Base-by-base conservation (phyloP, 352 stramenopile species). In the Phytophthora foliorum region DNA sequence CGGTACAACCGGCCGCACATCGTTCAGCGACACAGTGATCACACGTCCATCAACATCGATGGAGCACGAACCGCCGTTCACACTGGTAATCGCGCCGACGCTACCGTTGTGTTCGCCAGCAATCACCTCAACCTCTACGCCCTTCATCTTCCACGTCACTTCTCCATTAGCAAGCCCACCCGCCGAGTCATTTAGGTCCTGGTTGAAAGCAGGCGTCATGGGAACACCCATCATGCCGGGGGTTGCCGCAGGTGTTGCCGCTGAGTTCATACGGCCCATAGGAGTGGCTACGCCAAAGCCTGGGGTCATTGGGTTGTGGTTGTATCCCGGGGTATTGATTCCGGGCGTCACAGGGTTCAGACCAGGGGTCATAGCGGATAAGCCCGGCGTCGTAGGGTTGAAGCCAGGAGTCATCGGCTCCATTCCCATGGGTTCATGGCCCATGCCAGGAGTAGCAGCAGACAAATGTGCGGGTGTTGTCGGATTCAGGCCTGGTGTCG, bases 391-490 rank as follows among this genome's bases (percentile, higher is more conserved):
- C 31, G 89, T 93, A n/a, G 86, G 88, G 54, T 94, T 94, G 57
- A 96, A 95, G 2, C 89, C 89, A 34, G 89, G 89, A 45, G 89
- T 97, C 86, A 93, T 95, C 16, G 89, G 89, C 57, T 97, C 86
- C 82, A 94, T 93, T 49, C 78, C 82, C 50, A 86, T 84, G 62
- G 86, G 76, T 19, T 92, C 80, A 56, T 84, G 84, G 4, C 77
- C 75, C 69, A 93, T 83, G 31, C 86, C 88, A 55, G 88, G 86
- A 11, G 86, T 95, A 21, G 83, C 80, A 49, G 86, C 78, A 42
- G 84, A 87, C 66, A 95, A 73, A 57, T 90, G 81, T 27, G 83
- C 83, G 22, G 88, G 87, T 16, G 86, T 93, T 17, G 80, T 87
- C 14, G 84, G 84, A 63, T 93, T 93, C 41, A 96, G 57, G 39